These are phyloP conservation scores for Fraxinus ornus DNA, from an alignment of 305 asterid species.

Conservation along the genomic window DNA sequence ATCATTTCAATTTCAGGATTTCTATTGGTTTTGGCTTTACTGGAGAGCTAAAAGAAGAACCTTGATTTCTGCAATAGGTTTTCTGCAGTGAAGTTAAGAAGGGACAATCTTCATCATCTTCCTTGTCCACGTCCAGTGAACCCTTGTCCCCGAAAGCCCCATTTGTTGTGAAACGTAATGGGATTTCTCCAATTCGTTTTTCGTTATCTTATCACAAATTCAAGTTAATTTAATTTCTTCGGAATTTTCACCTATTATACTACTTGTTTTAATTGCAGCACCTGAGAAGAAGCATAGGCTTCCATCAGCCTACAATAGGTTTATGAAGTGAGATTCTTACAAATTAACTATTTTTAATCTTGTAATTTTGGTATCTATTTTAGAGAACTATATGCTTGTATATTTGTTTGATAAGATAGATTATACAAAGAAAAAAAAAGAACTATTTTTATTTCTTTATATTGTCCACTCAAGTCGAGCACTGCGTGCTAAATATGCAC, in stretches of 20 bases:
- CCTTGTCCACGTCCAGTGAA: slow-evolving; percentile 61
- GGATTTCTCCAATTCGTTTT: not conserved
- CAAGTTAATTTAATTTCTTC: not conserved
- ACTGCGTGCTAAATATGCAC: not conserved
- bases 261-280: slow-evolving; percentile 46
- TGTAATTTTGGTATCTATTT: not conserved
- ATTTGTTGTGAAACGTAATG: slow-evolving; percentile 85
- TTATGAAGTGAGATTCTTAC: slow-evolving; percentile 70
- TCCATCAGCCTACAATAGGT: slow-evolving; percentile 95
- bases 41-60: not conserved
- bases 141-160: slow-evolving; percentile 76
- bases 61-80: slow-evolving; percentile 31
- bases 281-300: slow-evolving; percentile 98
- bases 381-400: not conserved
- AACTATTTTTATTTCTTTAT: not conserved
- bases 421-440: not conserved
- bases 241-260: not conserved
- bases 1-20: not conserved
- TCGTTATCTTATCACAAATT: not conserved
- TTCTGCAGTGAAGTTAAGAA: slow-evolving; percentile 63
- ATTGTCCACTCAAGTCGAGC: not conserved
- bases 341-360: not conserved
- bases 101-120: slow-evolving; percentile 52
- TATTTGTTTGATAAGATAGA: not conserved
- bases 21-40: not conserved